These are phyloP conservation scores for Syzygium aromaticum DNA, from an alignment of 345 rosid species.

Conservation along the genomic window DNA sequence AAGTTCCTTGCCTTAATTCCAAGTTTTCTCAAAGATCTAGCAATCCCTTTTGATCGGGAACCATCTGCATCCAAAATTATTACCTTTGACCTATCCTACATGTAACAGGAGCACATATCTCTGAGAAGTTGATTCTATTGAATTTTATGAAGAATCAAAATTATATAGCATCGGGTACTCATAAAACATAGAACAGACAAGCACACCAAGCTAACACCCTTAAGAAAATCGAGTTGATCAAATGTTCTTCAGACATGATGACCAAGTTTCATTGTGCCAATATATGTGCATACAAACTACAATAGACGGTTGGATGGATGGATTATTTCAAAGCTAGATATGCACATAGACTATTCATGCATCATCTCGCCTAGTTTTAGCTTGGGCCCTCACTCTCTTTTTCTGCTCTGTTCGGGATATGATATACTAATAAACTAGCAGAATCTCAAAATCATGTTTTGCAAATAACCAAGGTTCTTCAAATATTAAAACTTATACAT, in stretches of 20 bases:
- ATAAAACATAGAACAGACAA: neutral
- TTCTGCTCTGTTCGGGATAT: neutral
- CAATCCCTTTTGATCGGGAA: conserved; percentile 70
- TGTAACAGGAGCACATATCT: conserved; percentile 30
- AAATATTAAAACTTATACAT: neutral
- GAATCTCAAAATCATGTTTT: neutral
- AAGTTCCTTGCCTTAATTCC: conserved; percentile 57
- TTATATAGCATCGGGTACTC: neutral
- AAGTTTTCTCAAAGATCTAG: conserved; percentile 84
- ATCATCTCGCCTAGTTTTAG: neutral
- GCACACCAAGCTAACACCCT: neutral
- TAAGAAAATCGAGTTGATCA: neutral
- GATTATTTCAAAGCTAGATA: neutral
- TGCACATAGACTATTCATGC: neutral
- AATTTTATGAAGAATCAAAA: neutral
- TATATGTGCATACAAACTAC: neutral
- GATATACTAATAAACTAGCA: neutral
- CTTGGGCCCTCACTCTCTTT: neutral
- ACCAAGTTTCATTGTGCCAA: neutral
- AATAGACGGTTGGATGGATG: neutral
- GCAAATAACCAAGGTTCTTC: neutral
- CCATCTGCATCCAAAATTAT: conserved; percentile 96
- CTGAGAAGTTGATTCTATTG: conserved; percentile 11
- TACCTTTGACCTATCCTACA: conserved; percentile 96
- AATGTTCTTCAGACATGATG: neutral